Percentiles rank a stretch among this genome's conserved stretches.
phyloP scores from a whole-genome alignment of 2,329 filamentous ascomycete genomes.

The Emericellopsis cladophorae region DNA sequence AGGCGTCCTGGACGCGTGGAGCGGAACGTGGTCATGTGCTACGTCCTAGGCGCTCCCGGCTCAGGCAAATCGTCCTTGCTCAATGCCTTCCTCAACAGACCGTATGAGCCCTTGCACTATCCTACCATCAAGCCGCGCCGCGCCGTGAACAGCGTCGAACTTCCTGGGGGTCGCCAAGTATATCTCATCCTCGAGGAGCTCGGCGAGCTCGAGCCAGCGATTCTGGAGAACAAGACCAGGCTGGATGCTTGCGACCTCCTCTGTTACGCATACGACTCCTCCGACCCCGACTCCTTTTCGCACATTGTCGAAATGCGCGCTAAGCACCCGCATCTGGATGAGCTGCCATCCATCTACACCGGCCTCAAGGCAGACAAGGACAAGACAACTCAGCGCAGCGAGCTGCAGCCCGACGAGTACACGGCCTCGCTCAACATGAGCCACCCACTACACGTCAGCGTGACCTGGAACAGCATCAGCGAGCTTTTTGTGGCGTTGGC shows the following conservation, averaged over 20 bases:
- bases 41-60: constrained; percentile 73
- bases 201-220: constrained; percentile 87
- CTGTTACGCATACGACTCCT: constrained; percentile 94
- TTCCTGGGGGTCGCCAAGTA: constrained; percentile 91
- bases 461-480: constrained; percentile 85
- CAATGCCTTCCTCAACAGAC: constrained; percentile 80
- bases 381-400: constrained; percentile 89
- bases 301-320: constrained; percentile 75
- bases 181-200: constrained; percentile 94
- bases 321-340: constrained; percentile 71
- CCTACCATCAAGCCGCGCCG: constrained; percentile 92
- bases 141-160: constrained; percentile 90
- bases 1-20: constrained; percentile 75
- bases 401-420: constrained; percentile 86
- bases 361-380: constrained; percentile 92
- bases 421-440: constrained; percentile 77
- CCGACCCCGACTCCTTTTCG: constrained; percentile 88
- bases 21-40: constrained; percentile 87
- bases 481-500: constrained; percentile 89
- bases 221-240: constrained; percentile 82
- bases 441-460: constrained; percentile 84
- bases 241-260: constrained; percentile 88
- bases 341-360: constrained; percentile 83
- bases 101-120: constrained; percentile 72
- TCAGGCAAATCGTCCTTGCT: constrained; percentile 88